Conservation (phyloP, 345 rosid genomes). For the Geranium brycei region DNA sequence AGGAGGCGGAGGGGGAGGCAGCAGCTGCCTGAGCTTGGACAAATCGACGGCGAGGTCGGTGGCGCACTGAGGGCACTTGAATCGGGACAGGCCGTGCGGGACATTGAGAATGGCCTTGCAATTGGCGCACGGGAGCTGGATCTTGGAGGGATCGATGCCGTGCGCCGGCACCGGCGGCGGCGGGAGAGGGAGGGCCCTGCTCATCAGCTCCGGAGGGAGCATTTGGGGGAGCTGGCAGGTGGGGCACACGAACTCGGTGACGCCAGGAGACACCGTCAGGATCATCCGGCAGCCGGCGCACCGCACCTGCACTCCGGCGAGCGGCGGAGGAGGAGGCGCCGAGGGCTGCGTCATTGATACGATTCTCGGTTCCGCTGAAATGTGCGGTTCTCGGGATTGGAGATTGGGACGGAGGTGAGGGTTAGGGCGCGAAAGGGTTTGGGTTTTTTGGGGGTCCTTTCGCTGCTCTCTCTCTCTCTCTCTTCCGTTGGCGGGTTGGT, state of each 20-base stretch:
- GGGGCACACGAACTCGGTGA: constrained; percentile 73
- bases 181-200: constrained; percentile 24
- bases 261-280: constrained; percentile 55
- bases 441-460: background rate
- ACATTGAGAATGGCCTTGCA: constrained; percentile 92
- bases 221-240: constrained; percentile 80
- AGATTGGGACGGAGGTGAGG: too few relatives aligned
- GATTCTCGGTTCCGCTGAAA: background rate
- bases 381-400: too few relatives aligned
- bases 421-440: constrained; percentile 1
- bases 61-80: constrained; percentile 84
- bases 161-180: constrained; percentile 43
- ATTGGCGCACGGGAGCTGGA: constrained; percentile 87
- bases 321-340: constrained; percentile 48
- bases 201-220: constrained; percentile 88
- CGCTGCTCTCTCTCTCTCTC: too few relatives aligned
- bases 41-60: constrained; percentile 78
- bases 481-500: too few relatives aligned
- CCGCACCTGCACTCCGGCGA: constrained; percentile 67
- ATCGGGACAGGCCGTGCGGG: constrained; percentile 75
- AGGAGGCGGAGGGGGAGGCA: constrained; percentile 36
- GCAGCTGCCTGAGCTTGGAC: constrained; percentile 41
- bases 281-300: constrained; percentile 91
- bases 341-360: constrained; percentile 55
- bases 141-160: constrained; percentile 96